phyloP scores from a whole-genome alignment of 2,329 filamentous ascomycete genomes.

The Colletotrichum sojae region DNA sequence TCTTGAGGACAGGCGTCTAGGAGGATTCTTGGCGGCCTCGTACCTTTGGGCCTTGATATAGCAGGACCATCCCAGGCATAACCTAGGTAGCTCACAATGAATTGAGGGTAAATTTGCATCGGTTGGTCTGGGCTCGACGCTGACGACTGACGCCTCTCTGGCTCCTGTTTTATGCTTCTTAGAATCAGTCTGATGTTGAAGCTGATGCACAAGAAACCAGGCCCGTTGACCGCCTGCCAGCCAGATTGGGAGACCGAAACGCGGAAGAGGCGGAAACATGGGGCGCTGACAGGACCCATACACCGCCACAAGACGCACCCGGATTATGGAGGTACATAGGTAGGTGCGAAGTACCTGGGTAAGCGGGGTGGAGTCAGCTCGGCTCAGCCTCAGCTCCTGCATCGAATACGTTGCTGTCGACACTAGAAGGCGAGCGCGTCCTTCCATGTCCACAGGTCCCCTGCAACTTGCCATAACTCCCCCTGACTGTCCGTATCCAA shows the following conservation, averaged over 20 bases:
- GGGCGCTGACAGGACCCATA: constrained; percentile 2
- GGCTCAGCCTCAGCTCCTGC: constrained; percentile 32
- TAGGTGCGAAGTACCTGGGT: neutral
- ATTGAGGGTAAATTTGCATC: neutral
- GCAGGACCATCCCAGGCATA: neutral
- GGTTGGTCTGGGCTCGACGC: neutral
- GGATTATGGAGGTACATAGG: neutral
- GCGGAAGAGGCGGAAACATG: constrained; percentile 2
- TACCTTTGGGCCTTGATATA: neutral
- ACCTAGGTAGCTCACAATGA: neutral
- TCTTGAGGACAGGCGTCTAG: neutral
- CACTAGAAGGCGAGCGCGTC: neutral
- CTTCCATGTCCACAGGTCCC: constrained; percentile 12
- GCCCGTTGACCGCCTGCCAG: neutral
- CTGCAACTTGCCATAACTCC: constrained; percentile 21
- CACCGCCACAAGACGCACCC: constrained; percentile 14
- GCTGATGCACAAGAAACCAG: constrained; percentile 1
- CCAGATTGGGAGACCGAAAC: constrained; percentile 1
- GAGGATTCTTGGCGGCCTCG: no score
- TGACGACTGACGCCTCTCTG: neutral
- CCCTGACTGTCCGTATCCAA: constrained; percentile 26
- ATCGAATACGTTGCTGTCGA: neutral
- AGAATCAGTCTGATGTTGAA: constrained; percentile 1
- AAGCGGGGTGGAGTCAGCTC: constrained; percentile 1
- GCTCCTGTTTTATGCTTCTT: neutral